Conservation (phyloP, 495 filamentous ascomycete species). For the Aspergillus indologenus region DNA sequence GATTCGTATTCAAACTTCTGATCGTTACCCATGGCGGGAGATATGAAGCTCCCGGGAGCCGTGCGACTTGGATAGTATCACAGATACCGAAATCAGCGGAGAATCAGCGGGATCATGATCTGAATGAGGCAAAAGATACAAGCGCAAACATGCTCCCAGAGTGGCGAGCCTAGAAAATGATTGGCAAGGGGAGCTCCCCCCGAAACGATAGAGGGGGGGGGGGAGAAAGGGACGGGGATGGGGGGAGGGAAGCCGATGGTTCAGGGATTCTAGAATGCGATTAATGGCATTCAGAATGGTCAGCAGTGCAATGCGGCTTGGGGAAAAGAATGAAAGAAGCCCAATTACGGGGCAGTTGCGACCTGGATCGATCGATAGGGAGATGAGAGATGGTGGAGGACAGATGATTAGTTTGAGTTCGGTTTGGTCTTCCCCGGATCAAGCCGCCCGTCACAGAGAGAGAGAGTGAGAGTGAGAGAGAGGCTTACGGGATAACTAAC, state of each 20-base stretch:
- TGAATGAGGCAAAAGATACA: slow-evolving; percentile 33
- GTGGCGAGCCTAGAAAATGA: slow-evolving; percentile 7
- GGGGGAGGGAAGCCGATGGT: slow-evolving; percentile 2
- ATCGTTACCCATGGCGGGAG: slow-evolving; percentile 53
- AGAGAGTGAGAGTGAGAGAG: no score
- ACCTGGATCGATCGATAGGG: background rate
- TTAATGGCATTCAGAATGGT: background rate
- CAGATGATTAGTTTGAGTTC: background rate
- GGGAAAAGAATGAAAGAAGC: background rate
- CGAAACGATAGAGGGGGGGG: slow-evolving; percentile 9
- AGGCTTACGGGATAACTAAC: slow-evolving; percentile 4
- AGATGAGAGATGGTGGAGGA: background rate
- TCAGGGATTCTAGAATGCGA: background rate
- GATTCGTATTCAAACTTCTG: slow-evolving; percentile 62
- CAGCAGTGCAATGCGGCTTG: background rate
- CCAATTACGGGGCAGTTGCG: background rate
- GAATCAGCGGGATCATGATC: slow-evolving; percentile 46
- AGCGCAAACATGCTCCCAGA: slow-evolving; percentile 33
- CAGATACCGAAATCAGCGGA: slow-evolving; percentile 30
- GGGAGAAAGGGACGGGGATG: slow-evolving; percentile 8
- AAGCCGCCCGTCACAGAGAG: slow-evolving; percentile 5
- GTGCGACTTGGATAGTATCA: slow-evolving; percentile 29
- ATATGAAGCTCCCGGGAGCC: slow-evolving; percentile 34
- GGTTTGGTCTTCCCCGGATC: slow-evolving; percentile 2
- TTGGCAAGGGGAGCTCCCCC: slow-evolving; percentile 4